Evolutionary conservation across 768 basidiomycete species (phyloP).

Genomic region (Lactifluus rugatus): DNA sequence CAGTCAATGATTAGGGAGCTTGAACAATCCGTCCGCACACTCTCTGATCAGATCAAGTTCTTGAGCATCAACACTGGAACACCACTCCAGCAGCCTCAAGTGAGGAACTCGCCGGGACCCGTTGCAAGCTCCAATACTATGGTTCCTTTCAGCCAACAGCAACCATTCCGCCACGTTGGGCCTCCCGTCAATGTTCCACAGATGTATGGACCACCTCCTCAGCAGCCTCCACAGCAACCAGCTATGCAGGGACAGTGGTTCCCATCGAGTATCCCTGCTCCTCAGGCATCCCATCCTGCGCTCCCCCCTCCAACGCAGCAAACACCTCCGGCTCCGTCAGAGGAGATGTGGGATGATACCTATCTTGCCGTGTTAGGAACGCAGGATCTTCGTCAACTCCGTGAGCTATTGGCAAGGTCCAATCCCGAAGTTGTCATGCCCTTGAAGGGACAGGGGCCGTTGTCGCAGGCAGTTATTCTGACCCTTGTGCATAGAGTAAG

Average conservation of each 20-base stretch:
- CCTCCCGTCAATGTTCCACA: slow-evolving; percentile 27
- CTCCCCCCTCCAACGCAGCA: slow-evolving; percentile 49
- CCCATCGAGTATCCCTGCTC: slow-evolving; percentile 56
- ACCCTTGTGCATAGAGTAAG: slow-evolving; percentile 76
- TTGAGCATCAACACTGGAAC: slow-evolving; percentile 42
- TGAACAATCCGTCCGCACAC: slow-evolving; percentile 62
- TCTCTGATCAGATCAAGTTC: slow-evolving; percentile 79
- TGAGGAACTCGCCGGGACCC: slow-evolving; percentile 17
- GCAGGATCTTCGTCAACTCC: slow-evolving; percentile 65
- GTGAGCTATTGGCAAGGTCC: slow-evolving; percentile 61
- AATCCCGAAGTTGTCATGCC: slow-evolving; percentile 79
- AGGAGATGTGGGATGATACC: slow-evolving; percentile 72
- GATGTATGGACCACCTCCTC: slow-evolving; percentile 22
- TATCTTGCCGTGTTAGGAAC: slow-evolving; percentile 69
- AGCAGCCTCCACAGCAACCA: slow-evolving; percentile 19
- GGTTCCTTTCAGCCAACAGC: slow-evolving; percentile 15
- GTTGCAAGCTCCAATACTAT: slow-evolving; percentile 3
- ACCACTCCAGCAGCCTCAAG: slow-evolving; percentile 22
- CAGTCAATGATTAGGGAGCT: slow-evolving; percentile 72
- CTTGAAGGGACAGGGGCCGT: slow-evolving; percentile 51
- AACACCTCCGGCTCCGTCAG: slow-evolving; percentile 47
- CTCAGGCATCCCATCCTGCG: slow-evolving; percentile 73
- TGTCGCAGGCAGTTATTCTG: slow-evolving; percentile 78
- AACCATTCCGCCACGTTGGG: slow-evolving; percentile 27
- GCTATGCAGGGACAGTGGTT: slow-evolving; percentile 44